Percentiles rank a stretch among this genome's conserved stretches.
Evolutionary conservation across 139 green algal species (phyloP).

Genomic region (Chlamydomonas sp.): DNA sequence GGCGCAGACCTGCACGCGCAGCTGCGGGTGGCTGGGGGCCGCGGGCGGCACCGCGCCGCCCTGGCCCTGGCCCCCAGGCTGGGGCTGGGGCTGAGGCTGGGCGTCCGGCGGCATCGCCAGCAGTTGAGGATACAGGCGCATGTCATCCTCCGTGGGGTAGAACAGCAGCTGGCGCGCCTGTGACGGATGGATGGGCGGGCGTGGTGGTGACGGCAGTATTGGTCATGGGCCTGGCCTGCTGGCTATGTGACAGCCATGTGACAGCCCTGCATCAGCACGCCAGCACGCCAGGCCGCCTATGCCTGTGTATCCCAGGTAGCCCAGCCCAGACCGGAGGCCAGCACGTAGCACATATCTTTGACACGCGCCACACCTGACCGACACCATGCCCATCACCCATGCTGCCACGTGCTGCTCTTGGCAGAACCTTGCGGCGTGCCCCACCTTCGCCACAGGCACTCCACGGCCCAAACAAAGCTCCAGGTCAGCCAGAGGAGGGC

Average conservation of each 20-base stretch:
- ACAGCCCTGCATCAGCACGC: too few relatives aligned
- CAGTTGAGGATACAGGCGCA: constrained; percentile 51
- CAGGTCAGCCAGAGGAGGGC: constrained; percentile 25
- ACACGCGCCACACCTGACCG: too few relatives aligned
- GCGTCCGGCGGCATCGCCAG: constrained; percentile 32
- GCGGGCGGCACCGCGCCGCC: neutral
- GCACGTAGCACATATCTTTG: too few relatives aligned
- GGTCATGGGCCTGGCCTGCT: neutral
- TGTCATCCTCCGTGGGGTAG: constrained; percentile 41
- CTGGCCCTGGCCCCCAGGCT: too few relatives aligned
- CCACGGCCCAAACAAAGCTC: neutral
- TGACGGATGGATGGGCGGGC: neutral
- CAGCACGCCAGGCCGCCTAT: too few relatives aligned
- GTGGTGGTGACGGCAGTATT: neutral
- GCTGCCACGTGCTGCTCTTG: neutral
- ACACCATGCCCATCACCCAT: neutral
- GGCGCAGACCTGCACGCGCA: constrained; percentile 28
- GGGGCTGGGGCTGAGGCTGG: neutral
- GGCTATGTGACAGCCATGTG: too few relatives aligned
- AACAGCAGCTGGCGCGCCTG: constrained; percentile 55
- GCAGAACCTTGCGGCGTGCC: neutral
- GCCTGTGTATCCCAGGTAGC: too few relatives aligned
- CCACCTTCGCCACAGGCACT: constrained; percentile 21
- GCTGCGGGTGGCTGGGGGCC: constrained; percentile 26
- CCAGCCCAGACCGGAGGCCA: too few relatives aligned